Base-by-base conservation (phyloP, 805 yeast species). In the Yarrowia sp. region DNA sequence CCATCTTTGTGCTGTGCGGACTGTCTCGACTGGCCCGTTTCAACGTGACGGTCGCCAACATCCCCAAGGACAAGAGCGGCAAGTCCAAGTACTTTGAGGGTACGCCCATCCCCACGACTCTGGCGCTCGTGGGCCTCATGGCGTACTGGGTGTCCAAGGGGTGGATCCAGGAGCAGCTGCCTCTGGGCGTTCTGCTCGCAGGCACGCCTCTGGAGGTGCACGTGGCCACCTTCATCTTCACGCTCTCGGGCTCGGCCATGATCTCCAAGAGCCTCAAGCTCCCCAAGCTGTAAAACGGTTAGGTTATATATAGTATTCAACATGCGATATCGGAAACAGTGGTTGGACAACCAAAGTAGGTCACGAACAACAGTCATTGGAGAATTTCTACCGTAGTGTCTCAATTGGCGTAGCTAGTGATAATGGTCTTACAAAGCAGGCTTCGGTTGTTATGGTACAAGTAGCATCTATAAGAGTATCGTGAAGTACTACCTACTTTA, bases 11-110 rank as follows among this genome's bases (percentile, higher is more conserved):
- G 1, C 80, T 93, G 61, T 92, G 98, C 76, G 98, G 98, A 0
- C 80, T 94, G 68, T 86, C 96, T 14, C 84, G 99, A 74, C 81
- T 94, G 68, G 99, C 99, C 7, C 82, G 99, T 72, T 94, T 91
- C 76, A 94, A 94, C 70, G 96, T 94, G 60, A 90, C 97, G 0
- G 96, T 94, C 6, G 87, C 92, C 53, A 88, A 90, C 65, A 82
- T 94, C 63, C 98, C 99, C 56, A 93, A 93, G 76, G 97, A 92
- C 73, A 77, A 81, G 61, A 74, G 81, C 18, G 99, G 99, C 18
- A 92, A 92, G 76, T 83, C 94, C 32, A 85, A 88, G 71, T 93
- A 85, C 76, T 94, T 94, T 73, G 99, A 94, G 77, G 99, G 99
- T 3, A 82, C 94, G 60, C 99, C 99, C 10, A 91, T 94, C 67